phyloP scores from a whole-genome alignment of 2,329 filamentous ascomycete genomes.

The Ascochyta viciae-villosae region DNA sequence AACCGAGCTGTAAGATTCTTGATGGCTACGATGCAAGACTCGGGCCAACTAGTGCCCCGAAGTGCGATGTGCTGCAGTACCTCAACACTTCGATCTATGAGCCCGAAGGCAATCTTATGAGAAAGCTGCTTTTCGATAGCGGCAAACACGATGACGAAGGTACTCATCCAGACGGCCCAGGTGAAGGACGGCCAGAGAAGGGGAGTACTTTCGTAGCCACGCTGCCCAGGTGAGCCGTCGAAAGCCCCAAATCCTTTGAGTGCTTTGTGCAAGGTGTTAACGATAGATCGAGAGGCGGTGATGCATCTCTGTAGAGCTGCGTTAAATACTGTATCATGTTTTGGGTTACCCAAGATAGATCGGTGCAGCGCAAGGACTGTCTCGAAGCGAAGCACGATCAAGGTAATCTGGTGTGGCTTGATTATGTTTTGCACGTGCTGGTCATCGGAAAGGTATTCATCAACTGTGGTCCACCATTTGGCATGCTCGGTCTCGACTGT shows the following conservation, averaged over 20 bases:
- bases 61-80: conserved; percentile 30
- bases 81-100: conserved; percentile 27
- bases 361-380: conserved; percentile 32
- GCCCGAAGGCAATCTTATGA: conserved; percentile 23
- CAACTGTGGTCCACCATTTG: conserved; percentile 37
- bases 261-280: conserved; percentile 33
- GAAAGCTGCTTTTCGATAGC: conserved; percentile 30
- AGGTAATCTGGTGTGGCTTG: conserved; percentile 31
- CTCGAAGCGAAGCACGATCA: conserved; percentile 35
- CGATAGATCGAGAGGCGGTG: conserved; percentile 33
- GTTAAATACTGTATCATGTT: conserved; percentile 29
- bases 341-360: conserved; percentile 31
- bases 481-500: conserved; percentile 32
- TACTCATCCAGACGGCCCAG: conserved; percentile 38
- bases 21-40: conserved; percentile 33
- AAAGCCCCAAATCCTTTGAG: conserved; percentile 32
- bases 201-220: conserved; percentile 30
- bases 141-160: conserved; percentile 31
- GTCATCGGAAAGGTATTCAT: conserved; percentile 31
- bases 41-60: conserved; percentile 37
- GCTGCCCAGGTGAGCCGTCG: conserved; percentile 30
- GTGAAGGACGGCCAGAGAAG: conserved; percentile 38
- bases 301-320: conserved; percentile 33
- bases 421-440: conserved; percentile 21
- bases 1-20: conserved; percentile 27